Conservation (phyloP, 179 eudicot species). For the Drosera spatulata region DNA sequence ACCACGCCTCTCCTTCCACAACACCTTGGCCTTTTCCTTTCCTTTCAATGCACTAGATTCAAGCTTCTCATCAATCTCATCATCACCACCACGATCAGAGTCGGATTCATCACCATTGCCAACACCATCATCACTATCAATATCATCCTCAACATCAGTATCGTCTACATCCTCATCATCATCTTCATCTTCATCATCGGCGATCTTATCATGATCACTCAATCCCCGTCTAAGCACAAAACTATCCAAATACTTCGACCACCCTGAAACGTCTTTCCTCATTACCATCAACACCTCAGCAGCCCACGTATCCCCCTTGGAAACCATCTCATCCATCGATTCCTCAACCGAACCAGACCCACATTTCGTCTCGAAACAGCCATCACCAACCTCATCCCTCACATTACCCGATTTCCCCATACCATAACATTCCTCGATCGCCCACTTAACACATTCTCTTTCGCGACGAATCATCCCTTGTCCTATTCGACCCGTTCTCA, state of each 20-base stretch:
- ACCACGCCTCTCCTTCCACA: neutral
- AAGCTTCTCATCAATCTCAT: neutral
- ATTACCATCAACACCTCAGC: conserved; percentile 3
- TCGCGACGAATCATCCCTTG: too few relatives aligned
- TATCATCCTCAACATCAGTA: too few relatives aligned
- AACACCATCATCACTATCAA: too few relatives aligned
- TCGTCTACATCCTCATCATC: neutral
- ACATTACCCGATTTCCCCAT: too few relatives aligned
- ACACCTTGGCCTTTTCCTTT: neutral
- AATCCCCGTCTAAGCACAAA: neutral
- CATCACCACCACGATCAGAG: neutral
- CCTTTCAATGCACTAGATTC: neutral
- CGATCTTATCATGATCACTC: neutral
- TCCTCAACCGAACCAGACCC: neutral
- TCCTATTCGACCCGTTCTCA: too few relatives aligned
- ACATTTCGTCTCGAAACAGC: neutral
- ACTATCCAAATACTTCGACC: neutral
- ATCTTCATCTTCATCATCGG: neutral
- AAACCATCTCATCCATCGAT: neutral
- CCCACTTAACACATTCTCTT: too few relatives aligned
- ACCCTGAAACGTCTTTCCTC: neutral
- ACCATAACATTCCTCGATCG: too few relatives aligned
- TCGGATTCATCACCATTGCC: too few relatives aligned
- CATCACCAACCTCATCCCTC: too few relatives aligned
- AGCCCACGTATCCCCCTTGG: neutral